These are phyloP conservation scores for Pichia deserticola DNA, from an alignment of 805 yeast species.

Conservation along the genomic window DNA sequence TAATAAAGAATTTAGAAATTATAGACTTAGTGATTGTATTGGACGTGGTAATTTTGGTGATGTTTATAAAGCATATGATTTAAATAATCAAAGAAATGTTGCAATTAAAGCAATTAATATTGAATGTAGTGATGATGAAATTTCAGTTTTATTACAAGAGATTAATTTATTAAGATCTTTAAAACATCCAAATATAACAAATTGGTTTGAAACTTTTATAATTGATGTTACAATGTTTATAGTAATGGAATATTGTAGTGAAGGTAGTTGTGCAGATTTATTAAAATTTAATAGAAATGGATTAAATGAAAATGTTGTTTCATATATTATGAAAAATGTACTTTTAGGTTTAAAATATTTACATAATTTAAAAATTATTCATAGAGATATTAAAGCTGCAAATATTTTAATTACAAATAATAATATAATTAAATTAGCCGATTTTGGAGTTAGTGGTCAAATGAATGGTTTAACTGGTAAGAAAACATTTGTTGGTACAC, in stretches of 20 bases:
- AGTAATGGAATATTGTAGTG: conserved; percentile 93
- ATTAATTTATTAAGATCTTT: conserved; percentile 66
- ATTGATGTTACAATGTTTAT: conserved; percentile 72
- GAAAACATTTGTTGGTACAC: conserved; percentile 53
- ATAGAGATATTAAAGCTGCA: conserved; percentile 92
- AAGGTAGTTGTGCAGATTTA: conserved; percentile 82
- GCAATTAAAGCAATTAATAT: conserved; percentile 86
- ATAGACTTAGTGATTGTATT: conserved; percentile 44
- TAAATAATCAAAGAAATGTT: conserved; percentile 36
- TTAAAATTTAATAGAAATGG: conserved; percentile 43
- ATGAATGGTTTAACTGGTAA: conserved; percentile 44
- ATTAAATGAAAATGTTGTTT: conserved; percentile 52
- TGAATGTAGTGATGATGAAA: conserved; percentile 72
- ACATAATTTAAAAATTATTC: conserved; percentile 71
- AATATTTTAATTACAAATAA: conserved; percentile 67
- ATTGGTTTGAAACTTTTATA: conserved; percentile 55
- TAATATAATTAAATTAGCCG: conserved; percentile 83
- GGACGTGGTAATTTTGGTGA: conserved; percentile 88
- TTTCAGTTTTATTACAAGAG: conserved; percentile 65
- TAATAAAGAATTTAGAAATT: background rate
- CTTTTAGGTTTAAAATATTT: conserved; percentile 67
- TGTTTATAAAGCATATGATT: conserved; percentile 54
- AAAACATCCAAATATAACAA: conserved; percentile 59
- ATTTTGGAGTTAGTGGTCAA: conserved; percentile 92
- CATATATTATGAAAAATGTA: conserved; percentile 56